Percentiles rank a stretch among this genome's conserved stretches.
Evolutionary conservation across 306 rosid species (phyloP).

Genomic region (Rosa lucieae): DNA sequence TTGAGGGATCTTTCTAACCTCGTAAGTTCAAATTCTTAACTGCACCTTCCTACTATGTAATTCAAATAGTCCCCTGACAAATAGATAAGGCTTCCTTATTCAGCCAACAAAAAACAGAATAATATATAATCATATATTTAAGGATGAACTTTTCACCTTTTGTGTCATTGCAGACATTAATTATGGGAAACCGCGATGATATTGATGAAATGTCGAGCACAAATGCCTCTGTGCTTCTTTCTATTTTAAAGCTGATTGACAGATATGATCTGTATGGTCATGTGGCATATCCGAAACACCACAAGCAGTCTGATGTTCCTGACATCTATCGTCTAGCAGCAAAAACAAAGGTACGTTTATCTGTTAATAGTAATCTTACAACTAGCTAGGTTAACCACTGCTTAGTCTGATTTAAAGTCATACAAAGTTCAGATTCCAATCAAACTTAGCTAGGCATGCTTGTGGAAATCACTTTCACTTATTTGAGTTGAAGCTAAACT

Average conservation of each 20-base stretch:
- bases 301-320: constrained; percentile 63
- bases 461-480: background rate
- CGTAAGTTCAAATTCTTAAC: constrained; percentile 33
- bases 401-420: background rate
- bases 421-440: background rate
- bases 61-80: background rate
- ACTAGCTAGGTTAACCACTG: background rate
- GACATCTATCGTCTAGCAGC: constrained; percentile 62
- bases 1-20: constrained; percentile 62
- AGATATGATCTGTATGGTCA: constrained; percentile 60
- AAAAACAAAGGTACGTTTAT: constrained; percentile 50
- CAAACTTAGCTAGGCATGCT: constrained; percentile 6
- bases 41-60: constrained; percentile 4
- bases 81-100: constrained; percentile 1
- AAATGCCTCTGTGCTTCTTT: constrained; percentile 56
- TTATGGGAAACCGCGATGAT: constrained; percentile 64
- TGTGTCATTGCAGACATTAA: constrained; percentile 43
- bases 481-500: background rate
- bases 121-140: background rate
- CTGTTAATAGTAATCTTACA: background rate
- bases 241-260: constrained; percentile 58
- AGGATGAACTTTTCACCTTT: background rate
- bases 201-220: constrained; percentile 60
- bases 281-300: constrained; percentile 64
- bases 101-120: background rate